Evolutionary conservation across 495 filamentous ascomycete species (phyloP).

Genomic region (Xylaria bambusicola): DNA sequence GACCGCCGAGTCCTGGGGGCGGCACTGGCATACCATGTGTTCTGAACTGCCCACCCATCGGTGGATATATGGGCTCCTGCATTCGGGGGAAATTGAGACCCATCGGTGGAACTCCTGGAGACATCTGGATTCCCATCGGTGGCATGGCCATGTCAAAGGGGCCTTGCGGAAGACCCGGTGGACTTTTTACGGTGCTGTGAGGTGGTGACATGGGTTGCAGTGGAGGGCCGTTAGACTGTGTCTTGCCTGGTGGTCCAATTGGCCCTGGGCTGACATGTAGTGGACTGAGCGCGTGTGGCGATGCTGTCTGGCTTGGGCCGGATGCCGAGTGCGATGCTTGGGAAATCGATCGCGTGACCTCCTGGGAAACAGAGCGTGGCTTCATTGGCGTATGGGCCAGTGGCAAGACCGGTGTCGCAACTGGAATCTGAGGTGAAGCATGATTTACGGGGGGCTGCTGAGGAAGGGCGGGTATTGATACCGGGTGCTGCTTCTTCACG

Average conservation of each 20-base stretch:
- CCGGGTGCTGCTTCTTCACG: slow-evolving; percentile 47
- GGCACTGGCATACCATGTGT: slow-evolving; percentile 61
- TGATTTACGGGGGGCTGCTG: slow-evolving; percentile 46
- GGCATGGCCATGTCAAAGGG: slow-evolving; percentile 39
- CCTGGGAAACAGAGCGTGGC: slow-evolving; percentile 75
- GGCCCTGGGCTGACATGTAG: slow-evolving; percentile 59
- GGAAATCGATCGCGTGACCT: slow-evolving; percentile 72
- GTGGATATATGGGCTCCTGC: slow-evolving; percentile 58
- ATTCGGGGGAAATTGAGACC: slow-evolving; percentile 49
- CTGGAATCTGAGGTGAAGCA: slow-evolving; percentile 75
- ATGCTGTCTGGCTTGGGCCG: slow-evolving; percentile 63
- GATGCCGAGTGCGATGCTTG: slow-evolving; percentile 57
- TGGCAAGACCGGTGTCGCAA: slow-evolving; percentile 78
- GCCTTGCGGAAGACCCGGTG: slow-evolving; percentile 47
- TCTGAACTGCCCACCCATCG: slow-evolving; percentile 55
- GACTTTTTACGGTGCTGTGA: slow-evolving; percentile 39
- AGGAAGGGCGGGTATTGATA: slow-evolving; percentile 56
- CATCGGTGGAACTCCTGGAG: slow-evolving; percentile 58
- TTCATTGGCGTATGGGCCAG: slow-evolving; percentile 81
- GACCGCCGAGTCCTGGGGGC: slow-evolving; percentile 59
- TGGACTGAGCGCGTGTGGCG: slow-evolving; percentile 61
- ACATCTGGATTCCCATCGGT: slow-evolving; percentile 51
- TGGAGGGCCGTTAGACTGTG: slow-evolving; percentile 32
- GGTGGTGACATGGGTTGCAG: slow-evolving; percentile 43
- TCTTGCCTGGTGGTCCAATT: slow-evolving; percentile 50